Evolutionary conservation across 73 alveolate genomes (phyloP).

Genomic region (Blepharisma japonicum): DNA sequence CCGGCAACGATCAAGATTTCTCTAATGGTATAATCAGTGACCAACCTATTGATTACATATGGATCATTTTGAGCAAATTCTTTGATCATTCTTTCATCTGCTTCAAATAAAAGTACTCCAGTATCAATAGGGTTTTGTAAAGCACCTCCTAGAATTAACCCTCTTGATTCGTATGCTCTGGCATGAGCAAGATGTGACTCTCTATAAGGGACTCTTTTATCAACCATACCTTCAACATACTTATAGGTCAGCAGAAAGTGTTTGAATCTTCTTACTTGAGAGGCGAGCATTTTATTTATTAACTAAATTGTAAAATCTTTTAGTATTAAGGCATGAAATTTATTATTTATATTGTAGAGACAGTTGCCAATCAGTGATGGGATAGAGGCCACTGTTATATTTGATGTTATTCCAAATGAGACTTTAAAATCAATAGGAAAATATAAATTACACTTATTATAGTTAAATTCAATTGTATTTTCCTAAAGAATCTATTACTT

Average conservation of each 20-base stretch:
- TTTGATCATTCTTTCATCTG: constrained; percentile 22
- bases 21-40: constrained; percentile 21
- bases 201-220: constrained; percentile 29
- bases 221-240: constrained; percentile 27
- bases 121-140: constrained; percentile 27
- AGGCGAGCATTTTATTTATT: too few relatives aligned
- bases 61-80: constrained; percentile 25
- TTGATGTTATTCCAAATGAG: too few relatives aligned
- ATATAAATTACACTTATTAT: too few relatives aligned
- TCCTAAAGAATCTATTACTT: too few relatives aligned
- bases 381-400: too few relatives aligned
- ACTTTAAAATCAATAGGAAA: too few relatives aligned
- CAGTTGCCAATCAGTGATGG: too few relatives aligned
- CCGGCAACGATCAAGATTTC: constrained; percentile 14
- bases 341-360: too few relatives aligned
- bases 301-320: too few relatives aligned
- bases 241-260: constrained; percentile 26
- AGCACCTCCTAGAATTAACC: constrained; percentile 29
- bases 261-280: neutral
- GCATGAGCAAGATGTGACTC: constrained; percentile 19
- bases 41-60: constrained; percentile 7
- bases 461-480: too few relatives aligned
- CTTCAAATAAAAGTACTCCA: constrained; percentile 12
- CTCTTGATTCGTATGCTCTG: constrained; percentile 8
- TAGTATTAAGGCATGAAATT: too few relatives aligned